Conservation (phyloP, 2,329 filamentous ascomycete genomes). For the Aspergillus quadrilineatus region DNA sequence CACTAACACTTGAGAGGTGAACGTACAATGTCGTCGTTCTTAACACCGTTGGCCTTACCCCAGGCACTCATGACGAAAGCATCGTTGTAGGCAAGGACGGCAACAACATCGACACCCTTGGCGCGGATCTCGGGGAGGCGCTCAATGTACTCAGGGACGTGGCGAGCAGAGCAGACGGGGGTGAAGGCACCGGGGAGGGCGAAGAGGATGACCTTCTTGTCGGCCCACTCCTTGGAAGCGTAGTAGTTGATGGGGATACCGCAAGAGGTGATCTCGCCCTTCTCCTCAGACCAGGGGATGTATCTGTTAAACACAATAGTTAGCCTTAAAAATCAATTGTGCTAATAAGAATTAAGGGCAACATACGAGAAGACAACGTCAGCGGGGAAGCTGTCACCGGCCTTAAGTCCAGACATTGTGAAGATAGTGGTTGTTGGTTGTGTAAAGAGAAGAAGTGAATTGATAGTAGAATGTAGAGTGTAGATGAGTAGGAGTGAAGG, state of each 20-base stretch:
- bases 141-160: slow-evolving; percentile 77
- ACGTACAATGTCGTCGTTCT: slow-evolving; percentile 66
- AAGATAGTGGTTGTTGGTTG: slow-evolving; percentile 12
- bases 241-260: slow-evolving; percentile 76
- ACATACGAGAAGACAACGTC: slow-evolving; percentile 73
- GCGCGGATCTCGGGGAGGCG: slow-evolving; percentile 68
- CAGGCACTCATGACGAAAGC: slow-evolving; percentile 83
- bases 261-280: slow-evolving; percentile 68
- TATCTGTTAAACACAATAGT: slow-evolving; percentile 52
- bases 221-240: slow-evolving; percentile 71
- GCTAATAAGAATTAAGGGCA: slow-evolving; percentile 2
- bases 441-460: background rate
- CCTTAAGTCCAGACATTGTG: slow-evolving; percentile 68
- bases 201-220: slow-evolving; percentile 71
- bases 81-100: slow-evolving; percentile 83
- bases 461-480: slow-evolving; percentile 10
- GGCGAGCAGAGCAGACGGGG: slow-evolving; percentile 76
- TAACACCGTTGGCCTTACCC: slow-evolving; percentile 82
- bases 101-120: slow-evolving; percentile 80
- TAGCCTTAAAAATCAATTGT: slow-evolving; percentile 1
- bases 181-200: slow-evolving; percentile 77
- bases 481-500: slow-evolving; percentile 17
- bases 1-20: background rate
- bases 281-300: slow-evolving; percentile 72
- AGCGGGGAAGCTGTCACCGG: slow-evolving; percentile 79